Evolutionary conservation across 106 monocot genomes (phyloP).

Genomic region (Acanthochlamys bracteata): DNA sequence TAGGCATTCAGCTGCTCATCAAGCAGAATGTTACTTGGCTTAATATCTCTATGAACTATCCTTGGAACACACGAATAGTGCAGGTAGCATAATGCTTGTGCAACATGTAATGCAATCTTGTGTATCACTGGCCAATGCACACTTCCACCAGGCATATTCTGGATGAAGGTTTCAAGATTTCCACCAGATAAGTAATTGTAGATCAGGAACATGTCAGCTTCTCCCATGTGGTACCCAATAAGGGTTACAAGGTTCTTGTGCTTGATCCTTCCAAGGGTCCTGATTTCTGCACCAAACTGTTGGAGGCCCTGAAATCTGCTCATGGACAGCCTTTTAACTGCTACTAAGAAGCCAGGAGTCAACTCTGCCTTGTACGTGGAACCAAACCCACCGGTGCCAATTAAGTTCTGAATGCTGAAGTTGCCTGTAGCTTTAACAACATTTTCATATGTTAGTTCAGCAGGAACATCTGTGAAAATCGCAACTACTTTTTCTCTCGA

Average conservation of each 20-base stretch:
- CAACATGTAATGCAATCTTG: slow-evolving; percentile 56
- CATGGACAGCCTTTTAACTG: slow-evolving; percentile 62
- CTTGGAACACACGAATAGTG: slow-evolving; percentile 56
- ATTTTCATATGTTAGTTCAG: slow-evolving; percentile 48
- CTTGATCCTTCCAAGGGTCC: slow-evolving; percentile 47
- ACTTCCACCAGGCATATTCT: slow-evolving; percentile 20
- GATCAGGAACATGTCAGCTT: slow-evolving; percentile 46
- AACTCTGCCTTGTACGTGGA: slow-evolving; percentile 68
- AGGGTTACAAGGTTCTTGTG: slow-evolving; percentile 69
- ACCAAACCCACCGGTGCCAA: slow-evolving; percentile 68
- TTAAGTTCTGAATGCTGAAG: slow-evolving; percentile 53
- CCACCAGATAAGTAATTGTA: slow-evolving; percentile 57
- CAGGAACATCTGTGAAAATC: slow-evolving; percentile 39
- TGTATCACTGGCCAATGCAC: slow-evolving; percentile 33
- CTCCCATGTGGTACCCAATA: slow-evolving; percentile 57
- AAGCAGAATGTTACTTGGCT: slow-evolving; percentile 71
- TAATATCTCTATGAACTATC: slow-evolving; percentile 69
- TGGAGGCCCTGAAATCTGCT: slow-evolving; percentile 52
- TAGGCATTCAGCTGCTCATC: slow-evolving; percentile 61
- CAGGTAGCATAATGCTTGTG: slow-evolving; percentile 45
- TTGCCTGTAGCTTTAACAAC: slow-evolving; percentile 39
- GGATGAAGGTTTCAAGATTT: slow-evolving; percentile 62
- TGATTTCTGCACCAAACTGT: slow-evolving; percentile 66
- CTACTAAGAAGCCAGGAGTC: slow-evolving; percentile 40
- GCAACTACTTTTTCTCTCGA: slow-evolving; percentile 34